Evolutionary conservation across 23 red algal species (phyloP).

Genomic region (Gracilaria caudata): DNA sequence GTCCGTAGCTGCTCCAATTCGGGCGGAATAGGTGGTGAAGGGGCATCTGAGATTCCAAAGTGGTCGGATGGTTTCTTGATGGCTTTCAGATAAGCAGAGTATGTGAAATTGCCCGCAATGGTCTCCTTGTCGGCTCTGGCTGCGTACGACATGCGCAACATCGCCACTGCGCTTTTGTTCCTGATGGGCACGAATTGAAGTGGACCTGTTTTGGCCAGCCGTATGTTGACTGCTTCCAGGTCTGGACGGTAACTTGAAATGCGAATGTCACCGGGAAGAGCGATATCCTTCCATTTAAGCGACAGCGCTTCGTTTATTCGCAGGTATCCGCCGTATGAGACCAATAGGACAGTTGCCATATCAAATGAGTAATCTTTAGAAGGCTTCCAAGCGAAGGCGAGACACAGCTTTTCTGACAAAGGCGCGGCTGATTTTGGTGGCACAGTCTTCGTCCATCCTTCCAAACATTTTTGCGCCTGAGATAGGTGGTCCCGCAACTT

Average conservation of each 20-base stretch:
- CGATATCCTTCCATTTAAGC: background rate
- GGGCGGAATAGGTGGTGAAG: slow-evolving; percentile 1
- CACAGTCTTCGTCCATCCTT: background rate
- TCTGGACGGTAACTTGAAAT: background rate
- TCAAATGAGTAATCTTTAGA: too few relatives aligned
- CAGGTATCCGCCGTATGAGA: background rate
- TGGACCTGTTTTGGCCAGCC: background rate
- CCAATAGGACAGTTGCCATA: background rate
- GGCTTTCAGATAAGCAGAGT: background rate
- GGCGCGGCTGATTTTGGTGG: background rate
- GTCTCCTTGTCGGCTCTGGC: background rate
- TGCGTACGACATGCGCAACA: background rate
- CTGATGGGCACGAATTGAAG: background rate
- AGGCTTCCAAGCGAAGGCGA: background rate
- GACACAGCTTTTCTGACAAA: background rate
- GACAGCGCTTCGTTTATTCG: slow-evolving; percentile 4
- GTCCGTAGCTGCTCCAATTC: slow-evolving; percentile 5
- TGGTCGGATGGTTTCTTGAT: background rate
- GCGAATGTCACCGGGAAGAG: slow-evolving; percentile 19
- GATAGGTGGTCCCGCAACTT: background rate
- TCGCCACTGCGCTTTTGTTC: background rate
- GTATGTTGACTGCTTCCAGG: background rate
- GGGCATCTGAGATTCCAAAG: background rate
- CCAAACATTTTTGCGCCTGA: background rate
- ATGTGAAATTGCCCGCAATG: background rate